Percentiles rank a stretch among this genome's conserved stretches.
These are phyloP conservation scores for Dothistroma septosporum DNA, from an alignment of 2,329 filamentous ascomycete species.

Conservation along the genomic window DNA sequence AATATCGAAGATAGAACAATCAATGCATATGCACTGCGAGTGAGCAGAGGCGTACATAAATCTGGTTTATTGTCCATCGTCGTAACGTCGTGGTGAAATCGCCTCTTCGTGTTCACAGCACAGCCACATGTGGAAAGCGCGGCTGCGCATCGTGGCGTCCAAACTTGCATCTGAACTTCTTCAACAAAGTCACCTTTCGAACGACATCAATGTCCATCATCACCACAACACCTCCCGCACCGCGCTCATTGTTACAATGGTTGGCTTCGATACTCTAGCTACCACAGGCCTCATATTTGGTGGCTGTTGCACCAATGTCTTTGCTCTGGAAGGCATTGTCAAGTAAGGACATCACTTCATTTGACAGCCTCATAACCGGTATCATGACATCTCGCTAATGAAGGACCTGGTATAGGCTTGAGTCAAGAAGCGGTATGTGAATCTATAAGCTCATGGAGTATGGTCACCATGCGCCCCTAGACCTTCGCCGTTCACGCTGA, in stretches of 20 bases:
- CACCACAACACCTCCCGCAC: not conserved
- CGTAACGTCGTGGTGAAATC: not conserved
- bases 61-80: not conserved
- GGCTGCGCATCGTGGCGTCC: not conserved
- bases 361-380: not conserved
- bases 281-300: conserved; percentile 90
- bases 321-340: conserved; percentile 89
- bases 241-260: conserved; percentile 6
- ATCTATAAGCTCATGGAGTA: too few relatives aligned
- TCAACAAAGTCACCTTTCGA: not conserved
- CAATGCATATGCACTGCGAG: not conserved
- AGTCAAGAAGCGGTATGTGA: conserved; percentile 71
- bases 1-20: not conserved
- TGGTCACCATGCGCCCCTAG: too few relatives aligned
- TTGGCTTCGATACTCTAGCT: conserved; percentile 22
- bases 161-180: too few relatives aligned
- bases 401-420: conserved; percentile 54
- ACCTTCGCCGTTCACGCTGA: too few relatives aligned
- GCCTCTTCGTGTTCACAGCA: not conserved
- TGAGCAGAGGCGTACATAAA: not conserved
- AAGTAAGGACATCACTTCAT: conserved; percentile 60
- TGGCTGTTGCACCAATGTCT: conserved; percentile 95
- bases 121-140: not conserved
- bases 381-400: conserved; percentile 9
- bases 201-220: not conserved